Conservation (phyloP, 177 flowering plant species). For the Tripterygium wilfordii region DNA sequence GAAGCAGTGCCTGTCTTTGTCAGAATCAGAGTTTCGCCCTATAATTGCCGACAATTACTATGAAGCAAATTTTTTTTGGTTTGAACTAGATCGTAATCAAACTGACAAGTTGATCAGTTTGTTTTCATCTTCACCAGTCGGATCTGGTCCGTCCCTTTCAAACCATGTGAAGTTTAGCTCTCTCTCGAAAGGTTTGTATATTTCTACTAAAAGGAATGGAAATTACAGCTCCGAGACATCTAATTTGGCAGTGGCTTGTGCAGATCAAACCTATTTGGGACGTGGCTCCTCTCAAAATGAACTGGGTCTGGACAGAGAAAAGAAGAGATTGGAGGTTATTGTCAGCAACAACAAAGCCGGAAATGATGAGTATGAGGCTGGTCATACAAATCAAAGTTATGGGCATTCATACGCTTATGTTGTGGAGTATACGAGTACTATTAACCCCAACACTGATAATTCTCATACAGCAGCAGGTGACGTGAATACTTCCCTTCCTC, state of each 20-base stretch:
- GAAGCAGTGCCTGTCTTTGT: slow-evolving; percentile 22
- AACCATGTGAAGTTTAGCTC: neutral
- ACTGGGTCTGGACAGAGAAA: no score
- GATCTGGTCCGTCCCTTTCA: neutral
- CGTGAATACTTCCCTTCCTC: no score
- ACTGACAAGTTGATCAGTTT: slow-evolving; percentile 22
- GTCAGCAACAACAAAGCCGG: no score
- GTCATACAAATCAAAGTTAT: neutral
- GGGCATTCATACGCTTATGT: slow-evolving; percentile 14
- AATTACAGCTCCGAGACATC: neutral
- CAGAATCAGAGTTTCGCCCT: slow-evolving; percentile 32
- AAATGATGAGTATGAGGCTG: neutral
- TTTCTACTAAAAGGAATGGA: neutral
- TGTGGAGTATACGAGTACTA: slow-evolving; percentile 1
- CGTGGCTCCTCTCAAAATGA: no score
- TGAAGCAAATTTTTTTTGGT: slow-evolving; percentile 27
- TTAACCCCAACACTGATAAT: neutral
- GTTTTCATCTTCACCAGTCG: slow-evolving; percentile 18
- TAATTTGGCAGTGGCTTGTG: neutral
- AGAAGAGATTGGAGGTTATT: no score
- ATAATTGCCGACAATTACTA: slow-evolving; percentile 29
- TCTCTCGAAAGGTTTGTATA: neutral
- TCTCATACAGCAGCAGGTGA: no score
- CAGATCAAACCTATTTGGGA: no score
- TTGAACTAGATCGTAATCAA: slow-evolving; percentile 42